phyloP scores from a whole-genome alignment of 108 stramenopile species.

The Thalassiosira profunda region DNA sequence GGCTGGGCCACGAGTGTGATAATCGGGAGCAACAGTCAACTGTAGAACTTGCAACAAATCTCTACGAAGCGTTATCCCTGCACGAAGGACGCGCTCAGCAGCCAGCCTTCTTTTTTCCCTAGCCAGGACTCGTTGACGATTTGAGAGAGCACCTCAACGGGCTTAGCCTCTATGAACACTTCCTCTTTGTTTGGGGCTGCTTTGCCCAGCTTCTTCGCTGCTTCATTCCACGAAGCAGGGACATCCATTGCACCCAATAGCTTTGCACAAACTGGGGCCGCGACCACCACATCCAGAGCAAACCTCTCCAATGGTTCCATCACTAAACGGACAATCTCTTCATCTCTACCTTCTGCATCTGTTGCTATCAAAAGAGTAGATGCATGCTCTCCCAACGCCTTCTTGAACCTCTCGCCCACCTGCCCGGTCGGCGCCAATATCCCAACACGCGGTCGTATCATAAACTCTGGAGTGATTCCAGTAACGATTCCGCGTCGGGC shows the following conservation, averaged over 20 bases:
- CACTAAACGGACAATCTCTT: slow-evolving; percentile 14
- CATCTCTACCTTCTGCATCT: slow-evolving; percentile 25
- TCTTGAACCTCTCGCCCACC: slow-evolving; percentile 54
- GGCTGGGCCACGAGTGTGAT: too few relatives aligned
- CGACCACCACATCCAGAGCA: slow-evolving; percentile 68
- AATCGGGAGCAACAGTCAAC: too few relatives aligned
- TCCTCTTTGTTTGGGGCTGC: slow-evolving; percentile 15
- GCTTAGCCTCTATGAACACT: slow-evolving; percentile 40
- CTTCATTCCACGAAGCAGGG: slow-evolving; percentile 54
- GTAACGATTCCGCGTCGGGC: slow-evolving; percentile 75
- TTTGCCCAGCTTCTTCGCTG: background rate
- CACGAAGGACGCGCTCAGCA: slow-evolving; percentile 35
- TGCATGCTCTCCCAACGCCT: slow-evolving; percentile 49
- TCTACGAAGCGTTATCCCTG: background rate
- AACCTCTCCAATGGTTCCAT: slow-evolving; percentile 48
- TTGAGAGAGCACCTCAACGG: slow-evolving; percentile 15
- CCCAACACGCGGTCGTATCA: slow-evolving; percentile 72
- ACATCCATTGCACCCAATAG: slow-evolving; percentile 30
- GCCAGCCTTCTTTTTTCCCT: slow-evolving; percentile 33
- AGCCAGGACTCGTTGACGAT: slow-evolving; percentile 67
- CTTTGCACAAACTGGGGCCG: slow-evolving; percentile 71
- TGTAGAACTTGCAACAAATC: too few relatives aligned
- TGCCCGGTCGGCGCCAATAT: slow-evolving; percentile 63
- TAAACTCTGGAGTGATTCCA: slow-evolving; percentile 74
- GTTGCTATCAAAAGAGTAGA: slow-evolving; percentile 22